Base-by-base conservation (phyloP, 306 rosid species). In the Hippophae tibetana region DNA sequence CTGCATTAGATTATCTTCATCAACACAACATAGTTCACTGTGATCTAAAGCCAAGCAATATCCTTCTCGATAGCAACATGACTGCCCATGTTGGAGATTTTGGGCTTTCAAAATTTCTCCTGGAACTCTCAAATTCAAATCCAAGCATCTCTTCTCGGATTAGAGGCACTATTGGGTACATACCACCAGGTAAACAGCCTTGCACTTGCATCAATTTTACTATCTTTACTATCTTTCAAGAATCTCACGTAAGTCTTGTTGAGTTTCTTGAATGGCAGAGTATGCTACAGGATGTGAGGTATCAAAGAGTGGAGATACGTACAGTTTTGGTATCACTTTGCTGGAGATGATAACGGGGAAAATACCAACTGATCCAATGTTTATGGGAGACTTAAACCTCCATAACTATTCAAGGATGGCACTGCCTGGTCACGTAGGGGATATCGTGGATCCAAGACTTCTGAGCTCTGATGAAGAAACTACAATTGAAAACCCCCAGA, bases 351-450 rank as follows among this genome's bases (percentile, higher is more conserved):
- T 48, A 6, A 48, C 52, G 0, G 14, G 52, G 13, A 48, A 48
- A 48, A 48, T 6, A 48, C 52, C 52, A n/a, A 54, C 69, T 44
- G 45, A 66, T 57, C 57, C 18, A 6, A 49, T 49, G n/a, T 66
- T 66, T 48, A 48, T 14, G 13, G 58, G 58, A 5, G 71, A 52
- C 7, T 27, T 66, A 7, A 66, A 60, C 43, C 62, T 66, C 41
- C 43, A 58, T 48, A 47, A 38, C 48, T 42, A 23, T 49, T 63
- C 42, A 26, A 10, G 10, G 12, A 42, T 54, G 41, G 27, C 57
- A 1, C 41, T 66, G 43, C 47, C 70, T 2, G 63, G 50, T 3
- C 26, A 42, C 1, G 40, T 56, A 5, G 44, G 10, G 38, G 47
- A 45, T 5, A 47, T 66, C n/a, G 48, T 8, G 5, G 63, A 66